Percentiles rank a stretch among this genome's conserved stretches.
phyloP scores from a whole-genome alignment of 2,329 filamentous ascomycete species.

The Fusarium pilosicola region DNA sequence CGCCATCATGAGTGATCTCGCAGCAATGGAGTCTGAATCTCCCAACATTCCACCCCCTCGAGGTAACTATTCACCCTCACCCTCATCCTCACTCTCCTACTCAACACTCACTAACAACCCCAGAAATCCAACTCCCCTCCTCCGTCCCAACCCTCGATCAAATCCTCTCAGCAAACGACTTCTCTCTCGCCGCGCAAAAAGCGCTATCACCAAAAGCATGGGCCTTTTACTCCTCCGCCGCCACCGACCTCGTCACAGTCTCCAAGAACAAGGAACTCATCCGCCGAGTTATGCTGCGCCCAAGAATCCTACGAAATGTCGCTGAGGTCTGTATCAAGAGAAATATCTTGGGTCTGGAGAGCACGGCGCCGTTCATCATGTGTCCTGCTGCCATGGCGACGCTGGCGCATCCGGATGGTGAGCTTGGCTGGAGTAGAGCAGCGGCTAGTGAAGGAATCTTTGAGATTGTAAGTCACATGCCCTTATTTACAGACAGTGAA shows the following conservation, averaged over 20 bases:
- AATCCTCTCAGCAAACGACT: slow-evolving; percentile 60
- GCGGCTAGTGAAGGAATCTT: slow-evolving; percentile 43
- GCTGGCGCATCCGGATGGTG: slow-evolving; percentile 72
- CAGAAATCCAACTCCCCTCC: slow-evolving; percentile 28
- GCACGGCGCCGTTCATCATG: slow-evolving; percentile 69
- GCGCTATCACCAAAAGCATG: slow-evolving; percentile 71
- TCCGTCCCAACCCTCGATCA: slow-evolving; percentile 32
- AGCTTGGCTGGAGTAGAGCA: slow-evolving; percentile 51
- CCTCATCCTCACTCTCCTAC: not conserved
- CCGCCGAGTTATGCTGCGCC: slow-evolving; percentile 66
- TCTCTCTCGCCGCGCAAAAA: slow-evolving; percentile 64
- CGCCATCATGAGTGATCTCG: slow-evolving; percentile 40
- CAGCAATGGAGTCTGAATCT: slow-evolving; percentile 43
- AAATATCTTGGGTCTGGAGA: slow-evolving; percentile 62
- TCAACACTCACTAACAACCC: not conserved
- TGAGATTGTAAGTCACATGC: slow-evolving; percentile 34
- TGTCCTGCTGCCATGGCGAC: slow-evolving; percentile 72
- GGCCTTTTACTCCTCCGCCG: slow-evolving; percentile 75
- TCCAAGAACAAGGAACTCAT: slow-evolving; percentile 65
- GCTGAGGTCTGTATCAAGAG: slow-evolving; percentile 60
- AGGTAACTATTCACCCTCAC: slow-evolving; percentile 16
- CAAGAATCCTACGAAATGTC: slow-evolving; percentile 67
- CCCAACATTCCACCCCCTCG: slow-evolving; percentile 40
- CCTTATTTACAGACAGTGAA: rapidly evolving
- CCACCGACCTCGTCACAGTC: slow-evolving; percentile 69